Percentiles rank a stretch among this genome's conserved stretches.
Evolutionary conservation across 768 basidiomycete species (phyloP).

Genomic region (Crucibulum laeve): DNA sequence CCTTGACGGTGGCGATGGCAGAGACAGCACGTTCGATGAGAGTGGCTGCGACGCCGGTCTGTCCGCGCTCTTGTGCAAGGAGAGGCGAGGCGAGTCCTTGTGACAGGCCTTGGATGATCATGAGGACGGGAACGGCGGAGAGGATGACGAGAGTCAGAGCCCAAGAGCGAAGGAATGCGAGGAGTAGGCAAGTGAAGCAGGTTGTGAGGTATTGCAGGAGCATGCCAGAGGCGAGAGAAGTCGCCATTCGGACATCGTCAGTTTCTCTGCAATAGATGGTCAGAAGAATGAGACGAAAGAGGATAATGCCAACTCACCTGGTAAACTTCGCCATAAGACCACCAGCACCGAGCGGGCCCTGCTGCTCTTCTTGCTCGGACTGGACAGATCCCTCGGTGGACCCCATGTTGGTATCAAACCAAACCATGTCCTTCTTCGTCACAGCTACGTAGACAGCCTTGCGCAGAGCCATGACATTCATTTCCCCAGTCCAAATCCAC

Average conservation of each 20-base stretch:
- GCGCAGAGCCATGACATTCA: constrained; percentile 66
- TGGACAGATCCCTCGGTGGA: constrained; percentile 38
- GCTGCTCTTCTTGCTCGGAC: constrained; percentile 29
- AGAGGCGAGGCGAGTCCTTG: constrained; percentile 67
- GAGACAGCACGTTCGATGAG: constrained; percentile 72
- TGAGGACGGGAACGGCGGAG: constrained; percentile 79
- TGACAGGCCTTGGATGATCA: constrained; percentile 71
- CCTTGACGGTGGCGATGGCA: constrained; percentile 88
- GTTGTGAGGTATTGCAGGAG: constrained; percentile 81
- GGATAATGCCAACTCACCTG: constrained; percentile 84
- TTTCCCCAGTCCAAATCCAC: constrained; percentile 89
- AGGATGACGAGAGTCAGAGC: constrained; percentile 90
- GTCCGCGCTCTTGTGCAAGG: constrained; percentile 59
- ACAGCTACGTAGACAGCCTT: constrained; percentile 67
- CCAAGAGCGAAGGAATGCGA: constrained; percentile 80
- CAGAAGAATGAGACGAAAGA: neutral
- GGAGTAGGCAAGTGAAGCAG: constrained; percentile 68
- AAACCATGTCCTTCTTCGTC: constrained; percentile 67
- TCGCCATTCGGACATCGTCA: constrained; percentile 85
- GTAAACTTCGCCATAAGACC: constrained; percentile 93
- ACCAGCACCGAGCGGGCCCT: constrained; percentile 69
- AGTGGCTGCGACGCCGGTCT: constrained; percentile 70
- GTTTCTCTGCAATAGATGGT: constrained; percentile 66
- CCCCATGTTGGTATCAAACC: constrained; percentile 85
- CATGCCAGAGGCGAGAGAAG: constrained; percentile 74